These are phyloP conservation scores for Digitaria exilis DNA, from an alignment of 202 grass and related monocot species.

Conservation along the genomic window DNA sequence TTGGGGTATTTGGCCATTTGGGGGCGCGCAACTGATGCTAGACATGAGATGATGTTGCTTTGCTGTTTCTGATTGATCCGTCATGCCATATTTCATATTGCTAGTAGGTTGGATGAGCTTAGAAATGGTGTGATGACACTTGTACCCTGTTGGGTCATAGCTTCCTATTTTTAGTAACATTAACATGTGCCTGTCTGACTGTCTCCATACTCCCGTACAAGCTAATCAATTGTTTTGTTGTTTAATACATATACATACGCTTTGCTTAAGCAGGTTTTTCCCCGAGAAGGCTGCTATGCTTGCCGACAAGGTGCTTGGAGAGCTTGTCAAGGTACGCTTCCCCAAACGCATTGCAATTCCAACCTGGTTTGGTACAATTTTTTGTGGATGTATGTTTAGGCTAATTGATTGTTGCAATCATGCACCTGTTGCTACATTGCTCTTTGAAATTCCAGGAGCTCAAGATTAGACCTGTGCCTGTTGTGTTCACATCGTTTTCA, in stretches of 20 bases:
- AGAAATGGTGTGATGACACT: not conserved
- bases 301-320: conserved; percentile 67
- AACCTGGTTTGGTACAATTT: not conserved
- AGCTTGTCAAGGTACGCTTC: conserved; percentile 71
- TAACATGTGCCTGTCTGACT: too few relatives aligned
- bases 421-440: not conserved
- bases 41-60: not conserved
- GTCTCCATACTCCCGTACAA: not conserved
- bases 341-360: not conserved
- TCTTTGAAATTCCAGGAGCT: conserved; percentile 68
- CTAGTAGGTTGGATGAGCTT: not conserved
- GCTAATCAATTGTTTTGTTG: not conserved
- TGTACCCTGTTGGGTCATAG: not conserved
- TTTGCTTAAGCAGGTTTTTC: conserved; percentile 69
- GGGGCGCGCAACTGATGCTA: not conserved
- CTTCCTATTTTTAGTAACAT: not conserved
- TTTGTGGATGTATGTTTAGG: not conserved
- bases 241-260: not conserved
- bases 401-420: not conserved
- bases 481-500: conserved; percentile 84
- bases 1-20: not conserved
- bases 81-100: not conserved
- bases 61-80: not conserved
- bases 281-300: conserved; percentile 78
- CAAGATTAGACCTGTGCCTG: conserved; percentile 60